Evolutionary conservation across 208 protist genomes (phyloP), one percentile per base, ranked within the genome.

Genomic region (Strigomonas oncopelti): DNA sequence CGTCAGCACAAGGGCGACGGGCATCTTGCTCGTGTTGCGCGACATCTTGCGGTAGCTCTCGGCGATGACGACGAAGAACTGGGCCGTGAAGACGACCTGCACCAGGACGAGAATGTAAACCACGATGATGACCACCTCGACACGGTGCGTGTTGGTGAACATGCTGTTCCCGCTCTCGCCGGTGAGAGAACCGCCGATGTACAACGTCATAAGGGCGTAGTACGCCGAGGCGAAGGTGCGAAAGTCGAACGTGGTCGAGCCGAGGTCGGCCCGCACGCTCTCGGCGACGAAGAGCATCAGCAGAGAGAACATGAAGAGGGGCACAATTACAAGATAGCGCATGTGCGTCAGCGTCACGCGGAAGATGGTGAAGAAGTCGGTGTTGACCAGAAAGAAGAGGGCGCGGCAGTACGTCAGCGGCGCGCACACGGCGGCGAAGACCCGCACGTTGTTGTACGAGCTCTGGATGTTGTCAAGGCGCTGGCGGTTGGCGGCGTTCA

Each of bases 401-500:
- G 67, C 3, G 58, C 71, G 52, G 65, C 69, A 25, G 83, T 65
- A 54, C 72, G 57, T 3, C 71, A 22, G 29, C 22, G 7, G 13
- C 7, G 16, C 29, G 16, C 14, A 22, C 29, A 61, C 56, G 29
- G 56, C 3, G 29, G 56, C 56, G 29, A 61, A 13, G 5, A n/a
- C 16, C 16, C 4, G n/a, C 16, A 22, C 13, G 7, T 8, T 22
- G 18, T 29, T 7, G 27, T 61, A 61, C 13, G 3, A 4, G 13
- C 29, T 4, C 16, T 29, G 29, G 25, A 61, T 22, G 22, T 29
- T 3, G 56, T 61, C 25, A 4, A 61, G 4, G 5, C 7, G 24
- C n/a, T 34, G 28, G n/a, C 56, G 24, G 14, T 36, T 42, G 25
- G 56, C 22, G 14, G 20, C 24, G 16, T 5, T 4, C 56, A 34